phyloP scores from a whole-genome alignment of 257 asterid species.

The Linaria vulgaris region DNA sequence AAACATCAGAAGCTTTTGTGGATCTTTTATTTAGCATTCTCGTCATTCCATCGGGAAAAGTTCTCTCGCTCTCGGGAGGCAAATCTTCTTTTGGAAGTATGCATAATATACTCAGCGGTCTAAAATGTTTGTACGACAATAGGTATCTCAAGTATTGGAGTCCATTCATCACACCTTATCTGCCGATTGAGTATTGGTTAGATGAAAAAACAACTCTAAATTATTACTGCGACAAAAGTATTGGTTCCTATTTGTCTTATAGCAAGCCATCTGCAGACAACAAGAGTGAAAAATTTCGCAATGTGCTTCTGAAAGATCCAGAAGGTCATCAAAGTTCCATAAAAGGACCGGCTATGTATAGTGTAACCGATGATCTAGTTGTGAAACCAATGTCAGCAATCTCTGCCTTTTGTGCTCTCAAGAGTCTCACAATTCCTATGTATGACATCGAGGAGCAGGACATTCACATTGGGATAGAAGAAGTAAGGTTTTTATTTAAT shows the following conservation, averaged over 20 bases:
- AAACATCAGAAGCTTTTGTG: conserved; percentile 1
- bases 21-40: conserved; percentile 15
- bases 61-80: neutral
- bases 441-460: conserved; percentile 20
- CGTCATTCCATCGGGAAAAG: conserved; percentile 11
- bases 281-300: no score
- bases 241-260: no score
- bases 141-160: neutral
- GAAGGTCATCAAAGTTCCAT: conserved; percentile 19
- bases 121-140: neutral
- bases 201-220: neutral
- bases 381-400: neutral
- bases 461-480: conserved; percentile 16
- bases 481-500: neutral
- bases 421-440: neutral
- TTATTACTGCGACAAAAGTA: neutral
- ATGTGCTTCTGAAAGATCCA: neutral
- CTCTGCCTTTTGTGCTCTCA: neutral
- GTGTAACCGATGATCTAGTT: conserved; percentile 17
- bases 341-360: neutral
- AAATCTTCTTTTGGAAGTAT: neutral
- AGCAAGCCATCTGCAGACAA: no score
- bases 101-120: conserved; percentile 11
- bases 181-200: neutral
- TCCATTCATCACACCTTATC: neutral